A percentile compares a stretch with the other conserved stretches of the same genome.
These are phyloP conservation scores for Chaetothyriales sp. DNA, from an alignment of 2,329 filamentous ascomycete genomes.

Conservation along the genomic window DNA sequence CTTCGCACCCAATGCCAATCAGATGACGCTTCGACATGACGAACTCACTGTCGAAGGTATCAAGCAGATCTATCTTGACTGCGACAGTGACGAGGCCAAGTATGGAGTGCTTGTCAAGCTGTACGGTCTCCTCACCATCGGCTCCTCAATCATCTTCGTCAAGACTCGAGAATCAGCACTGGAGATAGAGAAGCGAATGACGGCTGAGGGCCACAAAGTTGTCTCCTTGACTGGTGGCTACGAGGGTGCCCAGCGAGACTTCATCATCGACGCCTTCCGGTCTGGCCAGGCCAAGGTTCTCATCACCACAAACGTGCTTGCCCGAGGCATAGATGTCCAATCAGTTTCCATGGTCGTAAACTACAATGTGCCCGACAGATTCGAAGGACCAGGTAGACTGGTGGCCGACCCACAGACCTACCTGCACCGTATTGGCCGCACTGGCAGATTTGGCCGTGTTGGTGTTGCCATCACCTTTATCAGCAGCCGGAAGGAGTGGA, in stretches of 20 bases:
- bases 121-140: slow-evolving; percentile 90
- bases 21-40: slow-evolving; percentile 73
- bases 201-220: slow-evolving; percentile 76
- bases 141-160: slow-evolving; percentile 96
- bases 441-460: slow-evolving; percentile 88
- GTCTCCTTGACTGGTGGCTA: slow-evolving; percentile 78
- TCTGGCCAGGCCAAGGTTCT: slow-evolving; percentile 80
- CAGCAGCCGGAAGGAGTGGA: slow-evolving; percentile 67
- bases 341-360: slow-evolving; percentile 97
- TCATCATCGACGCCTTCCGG: slow-evolving; percentile 74
- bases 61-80: slow-evolving; percentile 95
- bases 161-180: slow-evolving; percentile 76
- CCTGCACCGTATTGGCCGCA: slow-evolving; percentile 92
- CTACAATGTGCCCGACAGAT: slow-evolving; percentile 49
- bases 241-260: slow-evolving; percentile 69
- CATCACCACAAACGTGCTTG: slow-evolving; percentile 92
- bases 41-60: slow-evolving; percentile 95
- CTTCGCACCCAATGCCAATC: slow-evolving; percentile 75
- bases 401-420: slow-evolving; percentile 84
- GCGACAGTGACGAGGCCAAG: slow-evolving; percentile 64
- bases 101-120: slow-evolving; percentile 81
- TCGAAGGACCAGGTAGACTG: slow-evolving; percentile 13
- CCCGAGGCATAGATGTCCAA: slow-evolving; percentile 85
- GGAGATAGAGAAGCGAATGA: slow-evolving; percentile 75
- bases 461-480: slow-evolving; percentile 94